A percentile compares a stretch with the other conserved stretches of the same genome.
Evolutionary conservation across 1,284 basidiomycete species (phyloP).

Genomic region (Leccinum subrobustum): DNA sequence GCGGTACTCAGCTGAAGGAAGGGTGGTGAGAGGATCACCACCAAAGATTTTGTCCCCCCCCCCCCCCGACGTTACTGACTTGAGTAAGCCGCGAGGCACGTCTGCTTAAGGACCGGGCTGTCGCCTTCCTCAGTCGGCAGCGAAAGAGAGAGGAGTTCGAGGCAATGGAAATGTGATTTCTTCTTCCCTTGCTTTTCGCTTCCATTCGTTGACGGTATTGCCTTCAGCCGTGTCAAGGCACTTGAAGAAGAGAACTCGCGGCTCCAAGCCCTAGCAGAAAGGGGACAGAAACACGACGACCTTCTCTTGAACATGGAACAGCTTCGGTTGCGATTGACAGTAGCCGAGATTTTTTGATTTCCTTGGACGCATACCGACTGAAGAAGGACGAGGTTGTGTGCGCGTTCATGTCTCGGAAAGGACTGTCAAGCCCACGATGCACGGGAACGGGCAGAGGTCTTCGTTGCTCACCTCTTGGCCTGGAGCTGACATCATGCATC

Average conservation of each 20-base stretch:
- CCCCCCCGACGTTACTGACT: no score
- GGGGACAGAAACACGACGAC: slow-evolving; percentile 35
- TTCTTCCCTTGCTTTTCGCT: slow-evolving; percentile 22
- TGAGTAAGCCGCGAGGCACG: no score
- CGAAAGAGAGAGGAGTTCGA: slow-evolving; percentile 92
- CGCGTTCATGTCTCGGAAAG: slow-evolving; percentile 60
- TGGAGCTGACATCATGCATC: slow-evolving; percentile 17
- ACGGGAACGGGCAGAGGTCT: slow-evolving; percentile 29
- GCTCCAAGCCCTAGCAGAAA: slow-evolving; percentile 54
- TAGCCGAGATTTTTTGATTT: slow-evolving; percentile 51
- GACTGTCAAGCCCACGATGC: slow-evolving; percentile 35
- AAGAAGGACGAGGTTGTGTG: slow-evolving; percentile 71
- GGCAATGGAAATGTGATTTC: slow-evolving; percentile 75
- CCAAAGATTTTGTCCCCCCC: slow-evolving; percentile 63
- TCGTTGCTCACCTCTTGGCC: slow-evolving; percentile 32
- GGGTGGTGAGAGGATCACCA: slow-evolving; percentile 63
- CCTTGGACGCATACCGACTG: slow-evolving; percentile 62
- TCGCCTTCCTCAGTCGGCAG: slow-evolving; percentile 87
- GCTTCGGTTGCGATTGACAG: slow-evolving; percentile 62
- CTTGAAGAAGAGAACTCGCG: slow-evolving; percentile 77
- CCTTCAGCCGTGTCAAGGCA: slow-evolving; percentile 42
- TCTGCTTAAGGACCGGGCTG: slow-evolving; percentile 76
- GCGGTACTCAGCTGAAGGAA: slow-evolving; percentile 40
- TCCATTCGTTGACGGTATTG: slow-evolving; percentile 18
- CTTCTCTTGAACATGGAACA: slow-evolving; percentile 61